Percentiles rank a stretch among this genome's conserved stretches.
These are phyloP conservation scores for Paramecium bursaria DNA, from an alignment of 73 alveolate genomes.

Conservation along the genomic window DNA sequence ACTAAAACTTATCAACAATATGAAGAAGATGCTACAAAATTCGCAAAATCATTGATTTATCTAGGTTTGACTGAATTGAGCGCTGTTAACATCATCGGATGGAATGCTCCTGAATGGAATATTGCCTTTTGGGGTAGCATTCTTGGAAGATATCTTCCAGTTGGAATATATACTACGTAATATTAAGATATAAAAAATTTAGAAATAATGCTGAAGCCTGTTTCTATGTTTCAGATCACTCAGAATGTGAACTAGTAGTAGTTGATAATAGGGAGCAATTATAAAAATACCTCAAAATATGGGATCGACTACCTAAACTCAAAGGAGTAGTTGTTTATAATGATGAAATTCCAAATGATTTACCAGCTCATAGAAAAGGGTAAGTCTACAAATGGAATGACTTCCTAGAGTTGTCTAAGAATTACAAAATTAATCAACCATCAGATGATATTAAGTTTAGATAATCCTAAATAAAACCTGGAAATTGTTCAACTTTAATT, in stretches of 20 bases:
- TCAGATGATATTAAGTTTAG: background rate
- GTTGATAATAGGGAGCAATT: conserved; percentile 77
- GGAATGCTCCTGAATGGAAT: conserved; percentile 89
- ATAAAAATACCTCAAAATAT: conserved; percentile 71
- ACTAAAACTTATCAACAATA: conserved; percentile 77
- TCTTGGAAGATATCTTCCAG: conserved; percentile 78
- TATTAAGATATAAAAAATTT: background rate
- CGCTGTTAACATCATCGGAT: conserved; percentile 83
- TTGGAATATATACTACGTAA: conserved; percentile 87
- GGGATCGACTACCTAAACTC: conserved; percentile 74
- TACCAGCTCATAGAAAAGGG: conserved; percentile 46
- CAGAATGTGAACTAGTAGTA: conserved; percentile 78
- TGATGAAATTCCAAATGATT: conserved; percentile 62
- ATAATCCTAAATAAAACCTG: conserved; percentile 71
- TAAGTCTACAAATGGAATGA: conserved; percentile 79
- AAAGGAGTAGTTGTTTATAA: conserved; percentile 75
- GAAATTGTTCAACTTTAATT: conserved; percentile 79
- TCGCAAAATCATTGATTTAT: conserved; percentile 82
- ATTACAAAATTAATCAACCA: background rate
- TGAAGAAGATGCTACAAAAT: conserved; percentile 62
- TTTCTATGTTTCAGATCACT: conserved; percentile 81
- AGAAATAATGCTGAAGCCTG: conserved; percentile 83
- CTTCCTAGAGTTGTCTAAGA: conserved; percentile 72
- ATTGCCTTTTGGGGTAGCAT: conserved; percentile 83
- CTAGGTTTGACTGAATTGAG: conserved; percentile 77